Base-by-base conservation (phyloP, 768 basidiomycete genomes). In the Hortiboletus campestris region DNA sequence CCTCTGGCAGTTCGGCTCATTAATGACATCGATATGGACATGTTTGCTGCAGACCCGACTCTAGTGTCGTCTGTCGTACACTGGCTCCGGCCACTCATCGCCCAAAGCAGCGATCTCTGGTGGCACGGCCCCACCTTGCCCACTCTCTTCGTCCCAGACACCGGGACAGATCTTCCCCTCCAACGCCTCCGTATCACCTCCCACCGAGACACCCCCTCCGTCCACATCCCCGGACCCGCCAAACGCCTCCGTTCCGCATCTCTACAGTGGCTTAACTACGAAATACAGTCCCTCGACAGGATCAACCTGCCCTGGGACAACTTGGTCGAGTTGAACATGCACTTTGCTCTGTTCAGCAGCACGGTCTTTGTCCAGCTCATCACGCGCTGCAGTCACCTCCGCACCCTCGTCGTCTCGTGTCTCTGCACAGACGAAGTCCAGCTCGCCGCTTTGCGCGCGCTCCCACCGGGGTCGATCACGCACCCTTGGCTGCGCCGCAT, bases 51-150 rank as follows among this genome's bases (percentile, higher is more conserved):
- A 8, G 55, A 67, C 22, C n/a, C 35, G 0, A 14, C 45, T 4
- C 28, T 51, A 2, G 19, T 58, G 13, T 49, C 58, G 3, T 51
- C 57, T 17, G 38, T 57, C 4, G 42, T 60, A 9, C 48, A 34
- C 32, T 71, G 69, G 69, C 61, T 71, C 14, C 60, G 50, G 7
- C 67, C 56, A 2, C 39, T 69, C 41, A 42, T 71, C 32, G 10
- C 43, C n/a, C 62, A 49, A 6, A 71, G 63, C 42, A 34, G 32
- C 9, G 69, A 73, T 45, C 55, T 71, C 19, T 71, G 71, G 69
- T 71, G 67, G 69, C 61, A 71, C n/a, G 70, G 70, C 0, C 62
- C 71, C 11, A 61, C 58, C 31, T 17, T 72, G 8, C 61, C 60
- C 20, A 44, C 53, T 2, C 41, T 69, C 6, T 61, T 72, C 25